Conservation (phyloP, 495 filamentous ascomycete species). For the Lasiosphaeria ovina region DNA sequence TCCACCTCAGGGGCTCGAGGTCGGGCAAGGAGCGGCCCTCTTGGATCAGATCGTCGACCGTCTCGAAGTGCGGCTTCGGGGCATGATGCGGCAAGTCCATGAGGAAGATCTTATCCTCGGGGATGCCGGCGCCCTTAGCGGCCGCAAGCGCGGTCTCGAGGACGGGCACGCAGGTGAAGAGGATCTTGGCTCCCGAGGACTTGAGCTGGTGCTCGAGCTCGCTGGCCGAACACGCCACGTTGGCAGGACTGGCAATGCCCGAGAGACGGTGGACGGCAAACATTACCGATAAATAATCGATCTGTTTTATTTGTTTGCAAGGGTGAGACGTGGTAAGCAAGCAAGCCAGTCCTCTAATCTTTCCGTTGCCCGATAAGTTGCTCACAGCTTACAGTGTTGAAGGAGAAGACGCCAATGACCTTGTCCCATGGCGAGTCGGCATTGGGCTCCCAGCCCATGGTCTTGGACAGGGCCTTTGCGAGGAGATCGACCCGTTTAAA, state of each 20-base stretch:
- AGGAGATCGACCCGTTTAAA: conserved; percentile 66
- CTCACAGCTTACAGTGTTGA: conserved; percentile 67
- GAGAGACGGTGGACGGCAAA: conserved; percentile 76
- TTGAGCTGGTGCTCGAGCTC: conserved; percentile 80
- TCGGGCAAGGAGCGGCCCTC: conserved; percentile 61
- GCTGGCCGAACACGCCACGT: conserved; percentile 72
- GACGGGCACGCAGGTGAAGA: conserved; percentile 79
- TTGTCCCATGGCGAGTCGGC: conserved; percentile 83
- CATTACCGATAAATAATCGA: conserved; percentile 73
- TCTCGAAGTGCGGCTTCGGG: conserved; percentile 59
- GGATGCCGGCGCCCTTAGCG: conserved; percentile 63
- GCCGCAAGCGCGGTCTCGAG: conserved; percentile 68
- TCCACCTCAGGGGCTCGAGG: conserved; percentile 66
- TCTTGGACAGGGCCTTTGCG: conserved; percentile 67
- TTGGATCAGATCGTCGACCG: conserved; percentile 65
- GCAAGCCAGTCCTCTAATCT: not conserved
- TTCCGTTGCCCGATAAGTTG: no score
- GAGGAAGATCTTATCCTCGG: conserved; percentile 71
- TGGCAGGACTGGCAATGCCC: conserved; percentile 76
- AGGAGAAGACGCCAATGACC: conserved; percentile 68
- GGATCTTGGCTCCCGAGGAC: conserved; percentile 68
- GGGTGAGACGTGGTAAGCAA: not conserved
- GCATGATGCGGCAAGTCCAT: conserved; percentile 63
- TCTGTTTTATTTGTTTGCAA: conserved; percentile 42
- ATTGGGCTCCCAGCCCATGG: conserved; percentile 73